Base-by-base conservation (phyloP, 2,329 filamentous ascomycete genomes). In the Colletotrichum sp. region DNA sequence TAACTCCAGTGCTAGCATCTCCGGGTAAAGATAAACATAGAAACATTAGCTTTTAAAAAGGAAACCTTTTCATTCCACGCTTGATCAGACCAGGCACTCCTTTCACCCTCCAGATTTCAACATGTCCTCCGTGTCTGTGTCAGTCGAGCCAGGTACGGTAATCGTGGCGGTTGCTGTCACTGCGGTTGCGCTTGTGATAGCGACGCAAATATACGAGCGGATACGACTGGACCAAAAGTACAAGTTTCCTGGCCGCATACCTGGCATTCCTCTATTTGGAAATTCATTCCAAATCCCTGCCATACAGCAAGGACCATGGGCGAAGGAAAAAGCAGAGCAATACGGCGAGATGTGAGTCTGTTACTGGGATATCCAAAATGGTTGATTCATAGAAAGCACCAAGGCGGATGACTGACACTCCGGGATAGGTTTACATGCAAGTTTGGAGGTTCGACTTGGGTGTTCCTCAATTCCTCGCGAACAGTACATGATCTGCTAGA, bases 371-470 rank as follows among this genome's bases (percentile, higher is more conserved):
- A 0, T 7, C 12, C 6, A 21, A 52, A 13, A 21, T 13, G 10
- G 7, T 5, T 7, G 43, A 21, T 24, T 7, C 2, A 24, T 52
- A 7, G 43, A 1, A 48, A 21, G n/a, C n/a, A 0, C 10, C 4
- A 13, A 21, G 10, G 4, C 5, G 9, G n/a, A 1, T 9, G n/a
- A 7, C 43, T 48, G 3, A 48, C 43, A 12, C n/a, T 7, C 5
- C 43, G 43, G 6, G 6, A 52, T 5, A 52, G 43, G 43, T 52
- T 52, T 21, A 21, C 43, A 3, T 52, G 43, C n/a, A 52, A 52
- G 43, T 52, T 52, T 52, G 43, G 43, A 52, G n/a, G 43, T 5
- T 52, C n/a, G 2, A 52, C 43, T 52, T 52, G 43, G 43, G 43
- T 52, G 0, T 52, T 52, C n/a, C 43, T 52, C n/a, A 52, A 52